Evolutionary conservation across 177 flowering plant species (phyloP), one percentile per base, ranked within the genome.

Genomic region (Tripterygium wilfordii): DNA sequence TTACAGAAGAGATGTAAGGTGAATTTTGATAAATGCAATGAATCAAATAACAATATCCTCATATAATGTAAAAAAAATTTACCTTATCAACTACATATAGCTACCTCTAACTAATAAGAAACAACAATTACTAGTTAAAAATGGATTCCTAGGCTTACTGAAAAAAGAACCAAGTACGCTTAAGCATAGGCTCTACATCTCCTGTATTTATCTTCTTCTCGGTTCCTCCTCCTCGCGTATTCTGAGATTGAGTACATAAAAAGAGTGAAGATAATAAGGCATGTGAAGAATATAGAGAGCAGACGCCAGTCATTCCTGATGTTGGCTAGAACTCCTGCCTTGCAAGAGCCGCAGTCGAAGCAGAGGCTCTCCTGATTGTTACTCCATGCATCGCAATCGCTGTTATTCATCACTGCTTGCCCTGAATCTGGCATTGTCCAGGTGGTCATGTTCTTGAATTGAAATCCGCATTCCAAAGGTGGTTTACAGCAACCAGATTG

Each of bases 401-500:
- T 35, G 60, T 70, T 66, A 0, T 20, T 3, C 57, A 28, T 60
- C 1, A 56, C 61, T 13, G 63, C n/a, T n/a, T n/a, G 67, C 0
- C 75, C 75, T 2, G 43, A 5, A 10, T 30, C 47, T 0, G 90
- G 80, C n/a, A 40, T 22, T 9, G 12, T 53, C 97, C 92, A 86
- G 45, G 35, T 57, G 1, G 87, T 84, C 5, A 76, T 74, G 38
- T 79, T 87, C 49, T 50, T 26, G 37, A 13, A 54, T 18, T 45
- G 44, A 18, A 68, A 74, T 1, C 74, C 73, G 35, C 97, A 90
- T 36, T 45, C 51, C 1, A 43, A 20, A 24, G 97, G 91, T 13
- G 96, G 97, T 70, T 79, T 82, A 78, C 97, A 90, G 61, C 97
- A 90, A 10, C 97, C 88, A 0, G 87, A 73, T 95, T 88, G 74